These are phyloP conservation scores for Daedalea quercina DNA, from an alignment of 768 basidiomycete genomes.

Conservation along the genomic window DNA sequence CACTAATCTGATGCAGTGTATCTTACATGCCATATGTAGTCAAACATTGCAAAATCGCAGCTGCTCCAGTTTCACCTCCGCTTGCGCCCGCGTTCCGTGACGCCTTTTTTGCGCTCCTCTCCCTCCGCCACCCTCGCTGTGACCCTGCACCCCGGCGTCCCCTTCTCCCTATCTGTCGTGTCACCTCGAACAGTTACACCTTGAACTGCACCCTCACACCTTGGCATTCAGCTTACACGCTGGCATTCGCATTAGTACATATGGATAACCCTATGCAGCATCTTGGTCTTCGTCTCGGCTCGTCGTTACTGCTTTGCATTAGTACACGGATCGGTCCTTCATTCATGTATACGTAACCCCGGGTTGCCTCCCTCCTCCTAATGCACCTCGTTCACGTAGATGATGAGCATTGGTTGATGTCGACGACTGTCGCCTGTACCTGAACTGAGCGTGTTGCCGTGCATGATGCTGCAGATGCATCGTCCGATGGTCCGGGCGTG, in stretches of 20 bases:
- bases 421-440: too few relatives aligned
- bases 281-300: background rate
- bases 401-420: background rate
- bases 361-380: background rate
- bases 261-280: background rate
- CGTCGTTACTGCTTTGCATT: background rate
- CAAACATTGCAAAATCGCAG: background rate
- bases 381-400: background rate
- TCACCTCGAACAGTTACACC: background rate
- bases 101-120: background rate
- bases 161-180: background rate
- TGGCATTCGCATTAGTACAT: background rate
- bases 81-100: background rate
- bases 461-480: too few relatives aligned
- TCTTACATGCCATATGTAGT: background rate
- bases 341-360: background rate
- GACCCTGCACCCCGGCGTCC: background rate
- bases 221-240: too few relatives aligned
- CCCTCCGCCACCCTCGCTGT: background rate
- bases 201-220: background rate
- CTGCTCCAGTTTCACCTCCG: too few relatives aligned
- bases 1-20: too few relatives aligned
- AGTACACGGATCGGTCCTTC: background rate
- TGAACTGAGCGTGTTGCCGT: too few relatives aligned
- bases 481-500: too few relatives aligned